Evolutionary conservation across 2,329 filamentous ascomycete genomes (phyloP).

Genomic region (Calonectria pseudoreteaudii): DNA sequence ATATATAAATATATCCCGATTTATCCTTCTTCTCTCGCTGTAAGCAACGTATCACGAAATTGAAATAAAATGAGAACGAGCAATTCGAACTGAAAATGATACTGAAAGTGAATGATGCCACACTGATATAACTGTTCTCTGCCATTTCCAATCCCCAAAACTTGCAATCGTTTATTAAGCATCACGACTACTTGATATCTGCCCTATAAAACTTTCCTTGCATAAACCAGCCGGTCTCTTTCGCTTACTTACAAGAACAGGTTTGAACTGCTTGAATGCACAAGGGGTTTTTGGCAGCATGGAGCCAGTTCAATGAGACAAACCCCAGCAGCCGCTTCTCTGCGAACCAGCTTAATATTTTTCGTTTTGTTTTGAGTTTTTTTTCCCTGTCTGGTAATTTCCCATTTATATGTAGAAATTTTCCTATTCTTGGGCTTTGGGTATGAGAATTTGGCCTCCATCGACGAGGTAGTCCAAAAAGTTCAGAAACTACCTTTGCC

Average conservation of each 20-base stretch:
- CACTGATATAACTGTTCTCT: conserved; percentile 10
- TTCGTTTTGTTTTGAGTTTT: neutral
- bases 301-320: conserved; percentile 35
- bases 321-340: conserved; percentile 23
- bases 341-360: neutral
- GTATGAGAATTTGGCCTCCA: conserved; percentile 19
- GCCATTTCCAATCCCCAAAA: conserved; percentile 8
- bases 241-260: conserved; percentile 46
- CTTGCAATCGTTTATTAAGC: conserved; percentile 23
- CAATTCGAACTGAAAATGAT: neutral
- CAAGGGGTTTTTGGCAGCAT: conserved; percentile 45
- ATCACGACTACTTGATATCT: conserved; percentile 33
- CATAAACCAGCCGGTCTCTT: conserved; percentile 46
- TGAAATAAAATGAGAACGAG: neutral
- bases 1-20: neutral
- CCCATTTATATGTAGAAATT: neutral
- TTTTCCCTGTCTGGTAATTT: conserved; percentile 21
- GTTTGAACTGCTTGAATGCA: conserved; percentile 46
- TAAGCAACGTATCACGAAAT: neutral
- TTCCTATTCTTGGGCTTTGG: conserved; percentile 12
- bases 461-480: neutral
- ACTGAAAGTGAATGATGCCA: neutral
- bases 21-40: too few species aligned
- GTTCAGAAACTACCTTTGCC: conserved; percentile 29
- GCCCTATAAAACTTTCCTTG: conserved; percentile 37